Percentiles rank a stretch among this genome's conserved stretches.
Evolutionary conservation across 1,284 basidiomycete genomes (phyloP).

Genomic region (Cerioporus squamosus): DNA sequence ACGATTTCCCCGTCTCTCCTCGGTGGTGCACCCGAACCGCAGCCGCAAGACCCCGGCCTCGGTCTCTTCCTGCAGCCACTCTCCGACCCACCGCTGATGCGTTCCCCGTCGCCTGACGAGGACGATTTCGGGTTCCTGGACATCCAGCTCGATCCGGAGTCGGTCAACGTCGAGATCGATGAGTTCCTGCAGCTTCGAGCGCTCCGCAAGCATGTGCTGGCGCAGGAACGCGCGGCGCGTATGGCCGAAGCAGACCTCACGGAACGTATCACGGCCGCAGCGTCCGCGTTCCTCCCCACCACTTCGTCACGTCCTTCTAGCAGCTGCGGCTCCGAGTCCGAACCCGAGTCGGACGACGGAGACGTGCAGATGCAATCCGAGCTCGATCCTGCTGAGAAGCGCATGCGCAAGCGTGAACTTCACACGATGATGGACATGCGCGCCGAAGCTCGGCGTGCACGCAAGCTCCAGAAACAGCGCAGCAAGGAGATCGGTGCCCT

Average conservation of each 20-base stretch:
- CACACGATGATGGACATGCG: conserved; percentile 45
- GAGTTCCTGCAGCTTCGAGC: conserved; percentile 39
- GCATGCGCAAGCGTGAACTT: conserved; percentile 34
- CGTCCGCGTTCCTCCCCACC: conserved; percentile 29
- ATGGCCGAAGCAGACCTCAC: conserved; percentile 39
- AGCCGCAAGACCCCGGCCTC: conserved; percentile 17
- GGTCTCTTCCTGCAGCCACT: conserved; percentile 29
- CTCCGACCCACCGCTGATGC: conserved; percentile 38
- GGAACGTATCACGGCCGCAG: conserved; percentile 31
- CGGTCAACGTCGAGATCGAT: conserved; percentile 33
- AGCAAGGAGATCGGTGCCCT: conserved; percentile 55
- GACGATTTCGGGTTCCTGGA: conserved; percentile 40
- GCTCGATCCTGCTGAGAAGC: conserved; percentile 28
- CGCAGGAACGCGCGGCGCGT: conserved; percentile 45
- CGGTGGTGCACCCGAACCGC: conserved; percentile 19
- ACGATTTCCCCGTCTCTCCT: conserved; percentile 24
- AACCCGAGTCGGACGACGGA: background rate
- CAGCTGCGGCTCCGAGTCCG: background rate
- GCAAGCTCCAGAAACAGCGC: conserved; percentile 55
- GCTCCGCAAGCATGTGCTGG: conserved; percentile 43
- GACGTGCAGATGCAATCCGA: conserved; percentile 6
- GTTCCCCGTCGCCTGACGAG: conserved; percentile 53
- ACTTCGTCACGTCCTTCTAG: background rate
- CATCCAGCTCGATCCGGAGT: conserved; percentile 44
- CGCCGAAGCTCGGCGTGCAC: conserved; percentile 46